These are phyloP conservation scores for Sporothrix humicola DNA, from an alignment of 2,329 filamentous ascomycete species.

Conservation along the genomic window DNA sequence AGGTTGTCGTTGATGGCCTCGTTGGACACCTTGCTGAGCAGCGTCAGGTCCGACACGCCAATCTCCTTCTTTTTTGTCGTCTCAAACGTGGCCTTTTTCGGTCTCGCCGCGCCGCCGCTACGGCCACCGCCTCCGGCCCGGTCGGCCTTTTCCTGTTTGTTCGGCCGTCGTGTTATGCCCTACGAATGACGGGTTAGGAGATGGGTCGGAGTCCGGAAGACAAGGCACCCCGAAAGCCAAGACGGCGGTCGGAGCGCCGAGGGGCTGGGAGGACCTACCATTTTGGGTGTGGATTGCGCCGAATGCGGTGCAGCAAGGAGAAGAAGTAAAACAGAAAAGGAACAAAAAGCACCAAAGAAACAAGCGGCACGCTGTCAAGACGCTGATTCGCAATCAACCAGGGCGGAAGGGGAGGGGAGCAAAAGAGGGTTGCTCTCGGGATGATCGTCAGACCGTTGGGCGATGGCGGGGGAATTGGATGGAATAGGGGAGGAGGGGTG, in stretches of 20 bases:
- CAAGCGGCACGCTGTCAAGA: slow-evolving; percentile 1
- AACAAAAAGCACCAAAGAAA: background rate
- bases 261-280: slow-evolving; percentile 25
- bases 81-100: slow-evolving; percentile 96
- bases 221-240: background rate
- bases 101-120: slow-evolving; percentile 61
- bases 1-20: slow-evolving; percentile 99
- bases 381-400: background rate
- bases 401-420: background rate
- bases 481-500: background rate
- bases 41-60: slow-evolving; percentile 93
- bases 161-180: slow-evolving; percentile 58
- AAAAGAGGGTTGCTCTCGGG: slow-evolving; percentile 1
- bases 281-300: slow-evolving; percentile 23
- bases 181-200: slow-evolving; percentile 39
- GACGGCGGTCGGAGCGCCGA: background rate
- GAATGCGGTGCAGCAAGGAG: background rate
- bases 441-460: slow-evolving; percentile 20
- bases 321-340: background rate
- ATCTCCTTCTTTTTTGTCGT: slow-evolving; percentile 99
- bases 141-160: slow-evolving; percentile 53
- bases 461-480: background rate
- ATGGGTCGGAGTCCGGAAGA: background rate
- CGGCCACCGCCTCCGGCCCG: slow-evolving; percentile 52
- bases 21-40: slow-evolving; percentile 98